A percentile compares a stretch with the other conserved stretches of the same genome.
These are phyloP conservation scores for Aspergillus tubingensis DNA, from an alignment of 2,329 filamentous ascomycete genomes.

Conservation along the genomic window DNA sequence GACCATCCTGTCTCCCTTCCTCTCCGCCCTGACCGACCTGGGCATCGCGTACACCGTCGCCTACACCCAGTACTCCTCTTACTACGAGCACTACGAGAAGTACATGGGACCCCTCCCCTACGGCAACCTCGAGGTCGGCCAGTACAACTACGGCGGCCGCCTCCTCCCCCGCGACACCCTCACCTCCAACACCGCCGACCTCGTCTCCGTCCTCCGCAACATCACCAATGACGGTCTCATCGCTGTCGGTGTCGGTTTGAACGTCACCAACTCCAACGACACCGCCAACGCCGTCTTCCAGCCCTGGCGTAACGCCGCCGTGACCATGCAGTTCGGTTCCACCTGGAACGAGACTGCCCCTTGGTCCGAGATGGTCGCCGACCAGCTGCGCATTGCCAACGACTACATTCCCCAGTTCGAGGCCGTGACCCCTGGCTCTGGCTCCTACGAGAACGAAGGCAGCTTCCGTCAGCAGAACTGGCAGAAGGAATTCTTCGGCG, in stretches of 20 bases:
- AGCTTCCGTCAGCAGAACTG: conserved; percentile 45
- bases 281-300: conserved; percentile 45
- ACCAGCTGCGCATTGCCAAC: conserved; percentile 44
- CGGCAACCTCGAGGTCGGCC: conserved; percentile 29
- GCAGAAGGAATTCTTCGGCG: conserved; percentile 46
- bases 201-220: conserved; percentile 36
- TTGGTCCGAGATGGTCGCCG: conserved; percentile 37
- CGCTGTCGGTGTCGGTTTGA: conserved; percentile 43
- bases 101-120: conserved; percentile 34
- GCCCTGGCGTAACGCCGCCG: conserved; percentile 41
- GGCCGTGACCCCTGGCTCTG: conserved; percentile 41
- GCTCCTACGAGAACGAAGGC: conserved; percentile 48
- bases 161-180: conserved; percentile 40
- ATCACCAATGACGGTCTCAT: conserved; percentile 37
- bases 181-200: conserved; percentile 28
- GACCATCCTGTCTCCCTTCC: conserved; percentile 49
- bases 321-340: conserved; percentile 39
- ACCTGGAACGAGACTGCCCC: conserved; percentile 43
- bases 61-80: conserved; percentile 33
- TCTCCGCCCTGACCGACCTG: conserved; percentile 41
- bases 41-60: conserved; percentile 35
- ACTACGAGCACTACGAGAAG: conserved; percentile 38
- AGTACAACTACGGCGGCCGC: conserved; percentile 35
- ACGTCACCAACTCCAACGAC: conserved; percentile 40
- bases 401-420: conserved; percentile 42